phyloP scores from a whole-genome alignment of 2,329 filamentous ascomycete genomes.

The Hypoxylon sp. region DNA sequence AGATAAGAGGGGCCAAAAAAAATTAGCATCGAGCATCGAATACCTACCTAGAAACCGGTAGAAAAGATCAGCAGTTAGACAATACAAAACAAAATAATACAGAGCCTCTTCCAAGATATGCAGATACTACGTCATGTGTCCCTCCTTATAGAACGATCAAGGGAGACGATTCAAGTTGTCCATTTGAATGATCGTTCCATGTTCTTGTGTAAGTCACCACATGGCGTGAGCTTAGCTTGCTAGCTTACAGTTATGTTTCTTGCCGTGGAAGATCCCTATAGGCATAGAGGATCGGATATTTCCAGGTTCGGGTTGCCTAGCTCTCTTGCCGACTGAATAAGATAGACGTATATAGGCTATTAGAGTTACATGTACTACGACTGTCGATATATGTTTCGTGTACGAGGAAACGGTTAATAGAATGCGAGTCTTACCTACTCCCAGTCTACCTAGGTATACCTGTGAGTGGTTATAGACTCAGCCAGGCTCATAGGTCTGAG shows the following conservation, averaged over 20 bases:
- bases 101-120: conserved; percentile 34
- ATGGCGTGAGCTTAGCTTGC: neutral
- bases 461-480: too few species aligned
- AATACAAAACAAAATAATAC: conserved; percentile 11
- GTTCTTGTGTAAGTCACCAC: neutral
- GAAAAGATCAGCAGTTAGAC: conserved; percentile 20
- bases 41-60: neutral
- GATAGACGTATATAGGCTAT: too few species aligned
- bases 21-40: neutral
- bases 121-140: conserved; percentile 17
- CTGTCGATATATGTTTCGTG: too few species aligned
- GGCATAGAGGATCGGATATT: too few species aligned
- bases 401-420: neutral
- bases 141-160: neutral
- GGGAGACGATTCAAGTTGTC: neutral
- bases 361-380: too few species aligned
- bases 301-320: too few species aligned
- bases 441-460: too few species aligned
- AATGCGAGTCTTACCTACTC: neutral
- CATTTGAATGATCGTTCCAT: neutral
- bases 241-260: neutral
- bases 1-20: neutral
- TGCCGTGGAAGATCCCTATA: too few species aligned
- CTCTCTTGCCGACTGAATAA: too few species aligned
- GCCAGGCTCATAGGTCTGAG: too few species aligned